phyloP scores from a whole-genome alignment of 306 rosid genomes.

The Quercus robur region DNA sequence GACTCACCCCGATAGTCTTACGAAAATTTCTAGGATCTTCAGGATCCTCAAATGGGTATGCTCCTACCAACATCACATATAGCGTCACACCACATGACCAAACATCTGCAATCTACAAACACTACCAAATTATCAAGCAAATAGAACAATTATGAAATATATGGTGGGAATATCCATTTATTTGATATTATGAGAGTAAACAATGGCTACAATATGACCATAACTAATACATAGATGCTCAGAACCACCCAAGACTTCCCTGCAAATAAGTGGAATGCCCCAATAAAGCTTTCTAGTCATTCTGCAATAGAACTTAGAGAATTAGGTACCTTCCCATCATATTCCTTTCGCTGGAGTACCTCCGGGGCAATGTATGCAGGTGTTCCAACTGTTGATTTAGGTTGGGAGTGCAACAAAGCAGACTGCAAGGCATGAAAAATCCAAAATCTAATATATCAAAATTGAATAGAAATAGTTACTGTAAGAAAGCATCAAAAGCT shows the following conservation, averaged over 20 bases:
- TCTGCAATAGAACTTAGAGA: not conserved
- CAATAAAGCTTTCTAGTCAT: not conserved
- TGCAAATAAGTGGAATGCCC: not conserved
- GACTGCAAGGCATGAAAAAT: slow-evolving; percentile 46
- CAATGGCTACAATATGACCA: not conserved
- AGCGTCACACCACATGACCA: slow-evolving; percentile 98
- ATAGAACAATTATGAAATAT: slow-evolving; percentile 3
- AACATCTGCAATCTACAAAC: slow-evolving; percentile 80
- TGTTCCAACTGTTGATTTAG: slow-evolving; percentile 91
- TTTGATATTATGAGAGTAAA: not conserved
- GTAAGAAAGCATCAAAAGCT: not conserved
- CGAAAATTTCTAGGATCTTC: slow-evolving; percentile 76
- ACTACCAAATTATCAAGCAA: slow-evolving; percentile 18
- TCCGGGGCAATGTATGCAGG: slow-evolving; percentile 97
- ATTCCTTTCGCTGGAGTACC: slow-evolving; percentile 69
- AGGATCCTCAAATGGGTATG: slow-evolving; percentile 94
- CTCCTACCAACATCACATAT: slow-evolving; percentile 88
- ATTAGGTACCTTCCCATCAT: slow-evolving; percentile 79
- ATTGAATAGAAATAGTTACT: not conserved
- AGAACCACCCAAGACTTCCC: not conserved
- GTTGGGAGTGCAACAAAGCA: slow-evolving; percentile 76
- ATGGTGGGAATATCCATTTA: not conserved
- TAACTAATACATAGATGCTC: not conserved
- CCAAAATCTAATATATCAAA: not conserved
- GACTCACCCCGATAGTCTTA: slow-evolving; percentile 60